phyloP scores from a whole-genome alignment of 805 yeast genomes.

The Huiozyma naganishii region DNA sequence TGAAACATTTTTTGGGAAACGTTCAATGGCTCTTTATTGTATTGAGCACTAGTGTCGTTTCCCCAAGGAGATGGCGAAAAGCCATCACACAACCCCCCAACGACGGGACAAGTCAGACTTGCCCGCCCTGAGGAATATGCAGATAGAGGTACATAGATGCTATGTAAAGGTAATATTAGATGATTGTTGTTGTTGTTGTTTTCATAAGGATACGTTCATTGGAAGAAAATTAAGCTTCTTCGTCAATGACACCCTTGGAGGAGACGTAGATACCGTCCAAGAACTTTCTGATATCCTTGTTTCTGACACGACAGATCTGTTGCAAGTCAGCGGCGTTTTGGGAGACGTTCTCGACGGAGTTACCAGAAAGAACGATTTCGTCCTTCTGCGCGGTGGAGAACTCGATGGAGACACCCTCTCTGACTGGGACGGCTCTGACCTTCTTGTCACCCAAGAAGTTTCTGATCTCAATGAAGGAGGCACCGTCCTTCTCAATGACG shows the following conservation, averaged over 20 bases:
- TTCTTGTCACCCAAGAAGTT: slow-evolving; percentile 99
- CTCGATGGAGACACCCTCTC: slow-evolving; percentile 83
- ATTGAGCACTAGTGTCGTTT: slow-evolving; percentile 12
- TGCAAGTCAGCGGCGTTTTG: slow-evolving; percentile 98
- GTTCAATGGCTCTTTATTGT: slow-evolving; percentile 9
- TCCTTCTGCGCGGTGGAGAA: slow-evolving; percentile 82
- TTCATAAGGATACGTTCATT: too few species aligned
- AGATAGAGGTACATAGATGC: not conserved
- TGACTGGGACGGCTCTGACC: slow-evolving; percentile 78
- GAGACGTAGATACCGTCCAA: slow-evolving; percentile 99
- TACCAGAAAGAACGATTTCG: slow-evolving; percentile 81
- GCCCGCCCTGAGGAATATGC: not conserved
- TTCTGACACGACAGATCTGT: slow-evolving; percentile 96
- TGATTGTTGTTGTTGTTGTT: too few species aligned
- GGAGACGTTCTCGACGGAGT: slow-evolving; percentile 63
- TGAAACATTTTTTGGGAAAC: not conserved
- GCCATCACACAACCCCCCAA: too few species aligned
- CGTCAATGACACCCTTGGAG: slow-evolving; percentile 79
- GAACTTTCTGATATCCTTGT: slow-evolving; percentile 99
- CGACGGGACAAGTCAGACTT: too few species aligned
- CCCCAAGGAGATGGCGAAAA: not conserved
- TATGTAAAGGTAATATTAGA: not conserved
- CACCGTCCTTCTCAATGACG: slow-evolving; percentile 69
- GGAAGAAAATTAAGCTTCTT: slow-evolving; percentile 34
- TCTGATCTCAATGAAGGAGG: slow-evolving; percentile 84